These are phyloP conservation scores for Cyamopsis tetragonoloba DNA, from an alignment of 306 rosid genomes.

Conservation along the genomic window DNA sequence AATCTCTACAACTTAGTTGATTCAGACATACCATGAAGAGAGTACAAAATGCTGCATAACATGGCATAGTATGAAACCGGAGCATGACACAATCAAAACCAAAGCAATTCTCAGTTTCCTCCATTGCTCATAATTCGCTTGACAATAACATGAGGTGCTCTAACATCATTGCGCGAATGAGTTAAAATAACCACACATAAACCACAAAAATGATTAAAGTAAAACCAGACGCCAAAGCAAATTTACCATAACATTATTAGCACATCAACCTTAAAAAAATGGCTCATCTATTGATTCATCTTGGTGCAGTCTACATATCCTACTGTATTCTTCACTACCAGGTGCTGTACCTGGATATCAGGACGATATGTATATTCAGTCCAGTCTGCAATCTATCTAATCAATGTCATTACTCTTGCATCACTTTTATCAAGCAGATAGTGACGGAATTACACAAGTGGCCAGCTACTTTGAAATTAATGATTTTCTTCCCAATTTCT, in stretches of 20 bases:
- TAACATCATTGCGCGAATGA: not conserved
- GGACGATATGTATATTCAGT: not conserved
- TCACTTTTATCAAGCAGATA: constrained; percentile 22
- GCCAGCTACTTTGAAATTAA: not conserved
- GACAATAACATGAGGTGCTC: not conserved
- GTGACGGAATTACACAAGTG: not conserved
- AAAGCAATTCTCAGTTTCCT: not conserved
- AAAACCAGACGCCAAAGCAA: constrained; percentile 1
- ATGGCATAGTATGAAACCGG: not conserved
- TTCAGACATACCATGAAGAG: not conserved
- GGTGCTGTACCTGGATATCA: not conserved
- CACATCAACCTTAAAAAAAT: not conserved
- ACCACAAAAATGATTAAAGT: not conserved
- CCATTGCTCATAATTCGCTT: not conserved
- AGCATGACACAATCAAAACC: not conserved
- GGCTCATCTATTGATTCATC: constrained; percentile 9
- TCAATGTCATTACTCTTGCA: constrained; percentile 11
- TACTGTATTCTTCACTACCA: constrained; percentile 22
- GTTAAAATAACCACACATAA: too few species aligned
- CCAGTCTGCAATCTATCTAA: constrained; percentile 12
- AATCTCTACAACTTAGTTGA: not conserved
- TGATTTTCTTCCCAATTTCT: constrained; percentile 2
- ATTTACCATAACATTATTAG: constrained; percentile 10
- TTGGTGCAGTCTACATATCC: constrained; percentile 18
- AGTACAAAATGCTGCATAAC: not conserved